Evolutionary conservation across 1,284 basidiomycete genomes (phyloP).

Genomic region (Sparassis latifolia): DNA sequence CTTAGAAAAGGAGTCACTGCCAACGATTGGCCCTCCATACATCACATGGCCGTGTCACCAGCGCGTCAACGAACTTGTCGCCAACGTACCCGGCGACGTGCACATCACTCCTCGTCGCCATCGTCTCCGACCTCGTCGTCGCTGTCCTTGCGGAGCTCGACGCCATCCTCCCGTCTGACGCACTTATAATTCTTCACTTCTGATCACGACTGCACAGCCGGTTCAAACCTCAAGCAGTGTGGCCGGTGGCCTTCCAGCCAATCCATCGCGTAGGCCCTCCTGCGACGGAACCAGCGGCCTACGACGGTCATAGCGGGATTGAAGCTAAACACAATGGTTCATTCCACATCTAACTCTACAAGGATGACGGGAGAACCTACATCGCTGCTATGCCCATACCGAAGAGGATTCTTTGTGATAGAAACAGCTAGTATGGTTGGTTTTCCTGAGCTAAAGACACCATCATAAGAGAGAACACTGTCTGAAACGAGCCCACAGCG

Average conservation of each 20-base stretch:
- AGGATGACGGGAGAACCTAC: slow-evolving; percentile 13
- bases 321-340: slow-evolving; percentile 19
- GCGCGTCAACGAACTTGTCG: too few relatives aligned
- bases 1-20: too few relatives aligned
- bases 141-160: too few relatives aligned
- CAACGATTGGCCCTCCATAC: too few relatives aligned
- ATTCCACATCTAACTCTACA: not conserved
- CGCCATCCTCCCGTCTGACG: too few relatives aligned
- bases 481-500: slow-evolving; percentile 25
- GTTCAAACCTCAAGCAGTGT: too few relatives aligned
- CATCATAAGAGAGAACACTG: slow-evolving; percentile 30
- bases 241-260: not conserved
- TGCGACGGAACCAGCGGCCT: slow-evolving; percentile 39
- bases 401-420: slow-evolving; percentile 29
- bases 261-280: slow-evolving; percentile 42
- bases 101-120: too few relatives aligned
- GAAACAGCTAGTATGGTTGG: slow-evolving; percentile 30
- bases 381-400: slow-evolving; percentile 27
- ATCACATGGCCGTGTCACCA: too few relatives aligned
- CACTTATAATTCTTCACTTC: too few relatives aligned
- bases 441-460: slow-evolving; percentile 26
- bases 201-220: too few relatives aligned
- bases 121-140: too few relatives aligned
- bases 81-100: too few relatives aligned
- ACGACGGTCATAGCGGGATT: slow-evolving; percentile 44